These are phyloP conservation scores for Azolla pinnata DNA, from an alignment of 75 land plant genomes.

Conservation along the genomic window DNA sequence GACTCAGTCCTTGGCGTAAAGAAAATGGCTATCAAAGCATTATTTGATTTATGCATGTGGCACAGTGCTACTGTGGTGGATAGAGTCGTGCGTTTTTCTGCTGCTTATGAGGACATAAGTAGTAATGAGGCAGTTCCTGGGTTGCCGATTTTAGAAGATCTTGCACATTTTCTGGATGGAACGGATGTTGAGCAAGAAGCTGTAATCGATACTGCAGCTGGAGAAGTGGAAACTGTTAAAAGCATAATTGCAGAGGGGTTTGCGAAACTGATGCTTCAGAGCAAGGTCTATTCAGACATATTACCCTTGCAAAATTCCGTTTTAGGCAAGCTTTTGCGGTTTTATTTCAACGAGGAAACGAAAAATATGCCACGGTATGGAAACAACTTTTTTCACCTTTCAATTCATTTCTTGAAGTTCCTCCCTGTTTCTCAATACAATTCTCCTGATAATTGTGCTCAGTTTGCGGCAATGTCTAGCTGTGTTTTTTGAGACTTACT, in stretches of 20 bases:
- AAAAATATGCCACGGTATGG: slow-evolving; percentile 52
- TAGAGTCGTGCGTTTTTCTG: slow-evolving; percentile 37
- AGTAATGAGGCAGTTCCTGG: slow-evolving; percentile 13
- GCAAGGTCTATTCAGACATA: slow-evolving; percentile 50
- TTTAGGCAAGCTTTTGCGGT: slow-evolving; percentile 43
- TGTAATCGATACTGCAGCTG: slow-evolving; percentile 11
- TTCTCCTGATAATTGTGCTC: neutral
- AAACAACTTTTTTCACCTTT: neutral
- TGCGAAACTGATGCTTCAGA: slow-evolving; percentile 79
- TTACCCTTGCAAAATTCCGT: slow-evolving; percentile 35
- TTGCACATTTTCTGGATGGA: slow-evolving; percentile 26
- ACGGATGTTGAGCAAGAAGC: slow-evolving; percentile 24
- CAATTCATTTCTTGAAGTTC: slow-evolving; percentile 1
- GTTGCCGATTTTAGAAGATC: slow-evolving; percentile 15
- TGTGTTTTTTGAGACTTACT: slow-evolving; percentile 85
- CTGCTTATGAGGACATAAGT: slow-evolving; percentile 16
- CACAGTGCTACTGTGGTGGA: slow-evolving; percentile 65
- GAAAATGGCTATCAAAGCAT: slow-evolving; percentile 56
- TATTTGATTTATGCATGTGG: slow-evolving; percentile 73
- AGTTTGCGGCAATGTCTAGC: slow-evolving; percentile 90
- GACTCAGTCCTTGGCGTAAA: slow-evolving; percentile 40
- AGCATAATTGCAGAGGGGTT: slow-evolving; percentile 76
- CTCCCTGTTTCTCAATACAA: neutral
- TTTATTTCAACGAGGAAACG: slow-evolving; percentile 59
- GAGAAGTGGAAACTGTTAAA: slow-evolving; percentile 47